Evolutionary conservation across 352 stramenopile species (phyloP), one percentile per base, ranked within the genome.

Genomic region (Phytopythium kandeliae): DNA sequence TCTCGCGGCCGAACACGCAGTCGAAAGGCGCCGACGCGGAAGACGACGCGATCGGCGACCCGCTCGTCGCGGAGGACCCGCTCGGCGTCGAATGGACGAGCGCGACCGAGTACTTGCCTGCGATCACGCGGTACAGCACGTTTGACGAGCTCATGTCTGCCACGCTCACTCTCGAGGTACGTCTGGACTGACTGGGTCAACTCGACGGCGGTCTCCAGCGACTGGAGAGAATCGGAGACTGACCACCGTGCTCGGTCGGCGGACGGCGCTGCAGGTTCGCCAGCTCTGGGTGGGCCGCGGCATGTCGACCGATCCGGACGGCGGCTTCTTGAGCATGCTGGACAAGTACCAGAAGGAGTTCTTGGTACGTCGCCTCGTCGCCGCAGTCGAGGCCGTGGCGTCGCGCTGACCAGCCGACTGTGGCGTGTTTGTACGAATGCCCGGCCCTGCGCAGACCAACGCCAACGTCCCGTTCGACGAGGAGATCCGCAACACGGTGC

Each of bases 61-160:
- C 75, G 17, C 57, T 89, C 6, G 63, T 89, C 21, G 77, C 79
- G 0, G 79, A 95, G 69, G 85, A 95, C 35, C 85, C 85, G 0
- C 74, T 95, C 13, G 69, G 60, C 15, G 82, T 95, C 16, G 48
- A 65, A 26, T 95, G 85, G 85, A 68, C 82, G 1, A 79, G 76
- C 1, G 72, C 73, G 0, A 73, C 64, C 0, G 85, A 95, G 51
- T 71, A 86, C 28, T 42, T 95, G 8, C 85, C 85, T 5, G 63
- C 81, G 10, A 95, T 95, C 55, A 94, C 81, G 21, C 78, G 85
- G 0, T 92, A 94, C 64, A 92, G 81, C 54, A 95, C 85, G 28
- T 95, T 95, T 36, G 85, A 95, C 69, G 85, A 95, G 63, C 70
- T 93, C 48, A 95, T 95, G 81, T 94, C 83, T 12, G 85, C 85